Evolutionary conservation across 768 basidiomycete genomes (phyloP), one percentile per base, ranked within the genome.

Genomic region (Phaeotremella skinneri): DNA sequence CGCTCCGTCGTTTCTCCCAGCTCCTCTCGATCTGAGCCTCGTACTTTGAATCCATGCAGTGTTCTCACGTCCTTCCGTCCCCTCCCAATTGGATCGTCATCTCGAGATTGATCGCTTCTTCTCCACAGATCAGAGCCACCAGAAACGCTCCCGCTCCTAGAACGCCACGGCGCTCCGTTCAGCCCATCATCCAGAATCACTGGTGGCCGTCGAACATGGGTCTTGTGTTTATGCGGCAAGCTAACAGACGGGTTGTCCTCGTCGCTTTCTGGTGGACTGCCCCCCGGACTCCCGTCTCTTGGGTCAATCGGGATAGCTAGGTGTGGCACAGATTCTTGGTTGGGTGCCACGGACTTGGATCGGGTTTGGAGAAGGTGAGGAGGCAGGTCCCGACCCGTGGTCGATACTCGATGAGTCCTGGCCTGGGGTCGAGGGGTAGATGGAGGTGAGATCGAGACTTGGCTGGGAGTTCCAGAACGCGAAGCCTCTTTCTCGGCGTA

Each of bases 191-290:
- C 43, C 13, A 11, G 13, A 45, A 9, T 9, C 13, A 45, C 43
- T 21, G 43, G 43, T 45, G 68, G 68, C 11, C 71, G 52, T 27
- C 69, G 71, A 20, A 73, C 68, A 30, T 59, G 47, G 23, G 65
- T 66, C n/a, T 64, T 49, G 11, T 66, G 68, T 3, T 62, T 68
- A 42, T 73, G 71, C 34, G 68, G 71, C 0, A 73, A 50, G 7
- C 45, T 32, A 26, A 73, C 71, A 1, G 66, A 66, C 1, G 68
- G 71, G 11, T 68, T 56, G 31, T 68, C 68, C 30, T 73, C 71
- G 47, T 73, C 71, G 41, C 68, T 69, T 23, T 58, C 52, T 3
- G 68, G 66, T 25, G 71, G 71, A 43, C 62, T 66, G 1, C 59
- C 66, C 1, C 55, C 70, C 3, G 61, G 49, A 2, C 58, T 63